Evolutionary conservation across 2,329 filamentous ascomycete species (phyloP).

Genomic region (Fusarium bactridioides): DNA sequence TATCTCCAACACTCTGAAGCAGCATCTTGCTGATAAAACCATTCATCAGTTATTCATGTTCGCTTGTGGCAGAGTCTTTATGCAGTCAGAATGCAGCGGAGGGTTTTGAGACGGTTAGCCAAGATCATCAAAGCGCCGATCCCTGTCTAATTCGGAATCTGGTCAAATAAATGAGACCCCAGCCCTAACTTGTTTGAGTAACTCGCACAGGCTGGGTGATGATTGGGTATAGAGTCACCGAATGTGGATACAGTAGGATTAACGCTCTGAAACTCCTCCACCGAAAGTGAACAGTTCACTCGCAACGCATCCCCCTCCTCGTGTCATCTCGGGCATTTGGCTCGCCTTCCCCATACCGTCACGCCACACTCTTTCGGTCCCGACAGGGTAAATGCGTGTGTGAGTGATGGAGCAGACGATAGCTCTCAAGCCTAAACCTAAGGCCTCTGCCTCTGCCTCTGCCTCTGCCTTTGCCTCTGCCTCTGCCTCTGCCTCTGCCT

Average conservation of each 20-base stretch:
- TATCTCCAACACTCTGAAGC: accelerated
- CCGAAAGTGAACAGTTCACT: not conserved
- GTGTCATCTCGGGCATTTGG: not conserved
- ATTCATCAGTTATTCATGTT: not conserved
- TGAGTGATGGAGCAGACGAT: not conserved
- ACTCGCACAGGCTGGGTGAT: slow-evolving; percentile 10
- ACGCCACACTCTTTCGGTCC: not conserved
- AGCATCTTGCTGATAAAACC: accelerated
- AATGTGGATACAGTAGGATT: not conserved
- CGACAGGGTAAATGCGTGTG: not conserved
- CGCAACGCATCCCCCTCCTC: not conserved
- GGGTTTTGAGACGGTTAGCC: not conserved
- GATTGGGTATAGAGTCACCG: not conserved
- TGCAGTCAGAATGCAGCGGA: not conserved
- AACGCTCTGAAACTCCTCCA: not conserved
- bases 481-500: not conserved
- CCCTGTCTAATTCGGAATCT: not conserved
- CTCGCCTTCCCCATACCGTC: not conserved
- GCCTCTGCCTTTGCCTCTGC: not conserved
- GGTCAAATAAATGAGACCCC: not conserved
- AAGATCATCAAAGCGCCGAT: not conserved
- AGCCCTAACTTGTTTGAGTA: slow-evolving; percentile 11
- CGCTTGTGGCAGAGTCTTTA: not conserved
- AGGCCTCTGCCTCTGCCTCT: not conserved
- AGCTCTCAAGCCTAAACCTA: not conserved